Conservation (phyloP, 441 rosid species). For the Dalechampia spathulata region DNA sequence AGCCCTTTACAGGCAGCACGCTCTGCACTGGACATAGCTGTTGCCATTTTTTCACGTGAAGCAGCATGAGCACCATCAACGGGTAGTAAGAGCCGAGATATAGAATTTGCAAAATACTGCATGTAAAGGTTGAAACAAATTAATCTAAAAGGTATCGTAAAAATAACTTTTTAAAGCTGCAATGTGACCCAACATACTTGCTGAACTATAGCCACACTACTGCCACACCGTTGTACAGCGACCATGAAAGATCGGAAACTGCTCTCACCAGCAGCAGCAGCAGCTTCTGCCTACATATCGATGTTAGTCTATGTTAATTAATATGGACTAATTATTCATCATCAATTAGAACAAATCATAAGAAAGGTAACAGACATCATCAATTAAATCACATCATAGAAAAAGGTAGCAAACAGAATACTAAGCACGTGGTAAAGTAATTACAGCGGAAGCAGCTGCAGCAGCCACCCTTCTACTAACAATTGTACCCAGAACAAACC, state of each 20-base stretch:
- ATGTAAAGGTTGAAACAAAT: conserved; percentile 18
- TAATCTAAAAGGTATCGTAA: conserved; percentile 5
- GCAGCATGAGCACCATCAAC: conserved; percentile 99
- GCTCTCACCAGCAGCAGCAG: conserved; percentile 99
- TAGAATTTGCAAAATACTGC: conserved; percentile 95
- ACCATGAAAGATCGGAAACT: conserved; percentile 99
- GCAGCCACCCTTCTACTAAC: conserved; percentile 97
- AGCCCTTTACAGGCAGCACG: conserved; percentile 98
- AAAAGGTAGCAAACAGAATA: no score
- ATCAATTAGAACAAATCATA: conserved; percentile 1
- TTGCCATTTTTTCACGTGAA: conserved; percentile 99
- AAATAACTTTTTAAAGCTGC: conserved; percentile 8
- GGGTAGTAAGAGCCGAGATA: conserved; percentile 91
- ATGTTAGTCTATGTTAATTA: conserved; percentile 10
- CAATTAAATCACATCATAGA: no score
- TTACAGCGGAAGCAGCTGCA: conserved; percentile 99
- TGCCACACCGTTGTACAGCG: conserved; percentile 95
- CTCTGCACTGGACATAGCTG: conserved; percentile 96
- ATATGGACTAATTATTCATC: background rate
- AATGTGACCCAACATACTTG: conserved; percentile 51
- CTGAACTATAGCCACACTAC: conserved; percentile 98
- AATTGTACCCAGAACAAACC: conserved; percentile 81
- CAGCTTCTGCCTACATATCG: conserved; percentile 90
- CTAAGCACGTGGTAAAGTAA: conserved; percentile 26
- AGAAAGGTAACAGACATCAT: no score